phyloP scores from a whole-genome alignment of 129 eudicot genomes.

The Saposhnikovia divaricata region DNA sequence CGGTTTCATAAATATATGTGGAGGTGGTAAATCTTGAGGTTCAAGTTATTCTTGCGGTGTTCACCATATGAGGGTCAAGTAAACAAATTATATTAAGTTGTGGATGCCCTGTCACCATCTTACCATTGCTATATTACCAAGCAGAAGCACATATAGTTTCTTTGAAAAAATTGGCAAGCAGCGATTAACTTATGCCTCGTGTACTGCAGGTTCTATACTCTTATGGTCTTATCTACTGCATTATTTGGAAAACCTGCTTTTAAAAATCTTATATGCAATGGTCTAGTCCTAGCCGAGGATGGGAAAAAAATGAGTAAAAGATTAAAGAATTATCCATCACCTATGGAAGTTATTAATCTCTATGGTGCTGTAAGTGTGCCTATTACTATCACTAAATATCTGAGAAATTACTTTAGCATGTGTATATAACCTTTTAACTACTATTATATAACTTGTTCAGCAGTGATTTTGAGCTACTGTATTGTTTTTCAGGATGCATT shows the following conservation, averaged over 20 bases:
- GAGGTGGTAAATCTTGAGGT: background rate
- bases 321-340: conserved; percentile 82
- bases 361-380: conserved; percentile 71
- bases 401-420: background rate
- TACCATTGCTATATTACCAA: background rate
- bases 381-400: background rate
- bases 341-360: conserved; percentile 64
- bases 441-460: background rate
- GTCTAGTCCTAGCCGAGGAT: conserved; percentile 93
- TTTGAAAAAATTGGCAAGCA: background rate
- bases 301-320: conserved; percentile 96
- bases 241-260: conserved; percentile 84
- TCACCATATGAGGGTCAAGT: background rate
- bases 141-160: background rate
- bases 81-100: background rate
- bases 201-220: conserved; percentile 70
- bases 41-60: background rate
- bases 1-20: background rate
- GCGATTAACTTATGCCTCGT: background rate
- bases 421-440: background rate
- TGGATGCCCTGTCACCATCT: background rate
- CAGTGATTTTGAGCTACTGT: conserved; percentile 3
- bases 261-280: conserved; percentile 86
- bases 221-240: conserved; percentile 91
- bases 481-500: conserved; percentile 53